Base-by-base conservation (phyloP, 2,329 filamentous ascomycete genomes). In the Monosporascus sp. region DNA sequence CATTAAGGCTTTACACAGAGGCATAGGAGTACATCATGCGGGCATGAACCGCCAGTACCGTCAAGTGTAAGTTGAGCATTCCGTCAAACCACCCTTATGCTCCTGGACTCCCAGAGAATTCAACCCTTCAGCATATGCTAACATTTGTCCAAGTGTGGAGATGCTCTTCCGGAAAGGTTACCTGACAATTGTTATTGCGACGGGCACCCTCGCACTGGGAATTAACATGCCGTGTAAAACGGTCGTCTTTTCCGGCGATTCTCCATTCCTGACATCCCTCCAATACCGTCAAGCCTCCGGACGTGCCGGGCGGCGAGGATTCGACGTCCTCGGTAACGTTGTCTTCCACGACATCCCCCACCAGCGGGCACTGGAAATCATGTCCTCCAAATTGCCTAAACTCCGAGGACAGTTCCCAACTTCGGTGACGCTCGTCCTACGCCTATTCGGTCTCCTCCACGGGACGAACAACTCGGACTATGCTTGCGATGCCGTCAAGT, bases 221-320 rank as follows among this genome's bases (percentile, higher is more conserved):
- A 87, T 93, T 72, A 93, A 90, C 61, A 89, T 90, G 86, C 89
- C 89, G 9, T 92, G 88, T 67, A 89, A 89, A 67, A 93, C 88
- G 1, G 87, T 91, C 0, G 82, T 91, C 1, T 93, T 93, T 66
- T 79, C 78, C 17, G 87, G 87, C 0, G 88, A 92, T 65, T 89
- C 85, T 0, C 76, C 88, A 3, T 91, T 81, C 64, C 71, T 93
- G 44, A 90, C 87, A 0, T 82, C 88, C 0, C 79, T 92, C 50
- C 90, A 89, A 65, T 93, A 87, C 67, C 81, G 87, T 8, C 89
- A 93, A 67, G 87, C 82, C 7, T 83, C 88, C 53, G 88, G 89
- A 69, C 85, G 88, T 76, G 86, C 89, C 35, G 89, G 89, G 59
- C 85, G 89, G 68, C 81, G 89, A 72, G 89, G 89, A 1, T 93